Percentiles rank a stretch among this genome's conserved stretches.
Conservation (phyloP, 306 rosid species). For the Citrullus colocynthis region DNA sequence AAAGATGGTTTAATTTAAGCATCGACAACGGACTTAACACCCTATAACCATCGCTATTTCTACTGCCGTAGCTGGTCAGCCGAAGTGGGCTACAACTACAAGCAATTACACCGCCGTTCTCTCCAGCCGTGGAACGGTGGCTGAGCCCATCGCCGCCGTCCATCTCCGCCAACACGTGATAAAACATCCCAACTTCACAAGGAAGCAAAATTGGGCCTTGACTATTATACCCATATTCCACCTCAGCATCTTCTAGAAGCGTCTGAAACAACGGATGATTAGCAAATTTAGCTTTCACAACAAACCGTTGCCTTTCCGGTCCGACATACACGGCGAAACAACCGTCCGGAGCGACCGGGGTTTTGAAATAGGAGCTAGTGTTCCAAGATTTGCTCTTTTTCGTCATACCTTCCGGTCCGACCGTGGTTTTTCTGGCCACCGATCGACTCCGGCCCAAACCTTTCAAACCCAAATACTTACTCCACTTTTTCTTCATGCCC, state of each 20-base stretch:
- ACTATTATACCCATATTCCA: conserved; percentile 39
- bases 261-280: conserved; percentile 50
- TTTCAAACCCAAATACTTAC: conserved; percentile 19
- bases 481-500: conserved; percentile 16
- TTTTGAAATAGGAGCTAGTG: conserved; percentile 6
- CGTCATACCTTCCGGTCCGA: background rate
- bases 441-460: conserved; percentile 29
- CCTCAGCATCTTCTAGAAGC: conserved; percentile 51
- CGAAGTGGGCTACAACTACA: conserved; percentile 16
- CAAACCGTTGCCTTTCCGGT: conserved; percentile 31
- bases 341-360: conserved; percentile 17
- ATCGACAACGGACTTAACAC: background rate
- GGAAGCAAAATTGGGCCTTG: conserved; percentile 69
- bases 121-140: background rate
- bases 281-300: conserved; percentile 26
- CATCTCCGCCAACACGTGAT: conserved; percentile 40
- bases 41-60: background rate
- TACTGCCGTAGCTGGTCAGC: background rate
- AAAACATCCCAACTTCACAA: conserved; percentile 44
- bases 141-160: conserved; percentile 6
- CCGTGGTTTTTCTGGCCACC: background rate
- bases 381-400: conserved; percentile 7
- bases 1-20: background rate
- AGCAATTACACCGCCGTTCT: conserved; percentile 7
- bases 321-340: conserved; percentile 57